These are phyloP conservation scores for Penicillium sp. DNA, from an alignment of 2,329 filamentous ascomycete genomes.

Conservation along the genomic window DNA sequence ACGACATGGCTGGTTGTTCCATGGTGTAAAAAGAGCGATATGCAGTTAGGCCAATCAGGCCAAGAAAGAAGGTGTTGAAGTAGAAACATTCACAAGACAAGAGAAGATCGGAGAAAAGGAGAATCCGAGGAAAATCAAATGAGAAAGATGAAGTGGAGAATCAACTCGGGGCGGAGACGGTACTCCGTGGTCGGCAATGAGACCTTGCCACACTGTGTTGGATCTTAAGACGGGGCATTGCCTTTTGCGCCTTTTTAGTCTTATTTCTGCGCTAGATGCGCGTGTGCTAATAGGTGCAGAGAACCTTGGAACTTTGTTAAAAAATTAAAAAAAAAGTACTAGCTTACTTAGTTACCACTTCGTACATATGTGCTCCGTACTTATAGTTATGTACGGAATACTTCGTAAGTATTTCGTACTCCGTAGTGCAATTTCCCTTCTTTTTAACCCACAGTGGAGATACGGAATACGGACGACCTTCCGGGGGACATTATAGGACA, in stretches of 20 bases:
- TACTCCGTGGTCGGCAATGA: conserved; percentile 4
- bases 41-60: neutral
- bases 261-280: conserved; percentile 17
- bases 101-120: conserved; percentile 1
- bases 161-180: conserved; percentile 16
- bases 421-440: neutral
- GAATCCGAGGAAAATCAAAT: neutral
- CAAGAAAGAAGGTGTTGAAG: neutral
- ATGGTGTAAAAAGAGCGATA: conserved; percentile 22
- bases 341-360: neutral
- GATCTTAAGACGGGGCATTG: neutral
- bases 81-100: neutral
- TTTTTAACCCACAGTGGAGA: conserved; percentile 2
- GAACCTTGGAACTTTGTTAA: too few species aligned
- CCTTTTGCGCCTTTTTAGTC: neutral
- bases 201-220: conserved; percentile 6
- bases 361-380: too few species aligned
- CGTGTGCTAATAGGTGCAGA: conserved; percentile 8
- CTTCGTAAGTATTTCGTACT: neutral
- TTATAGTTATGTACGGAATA: neutral
- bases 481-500: neutral
- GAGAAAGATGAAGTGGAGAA: conserved; percentile 5
- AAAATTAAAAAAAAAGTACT: neutral
- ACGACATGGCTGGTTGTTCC: conserved; percentile 42
- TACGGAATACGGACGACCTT: neutral